These are phyloP conservation scores for Candida manassasensis DNA, from an alignment of 805 yeast genomes.

Conservation along the genomic window DNA sequence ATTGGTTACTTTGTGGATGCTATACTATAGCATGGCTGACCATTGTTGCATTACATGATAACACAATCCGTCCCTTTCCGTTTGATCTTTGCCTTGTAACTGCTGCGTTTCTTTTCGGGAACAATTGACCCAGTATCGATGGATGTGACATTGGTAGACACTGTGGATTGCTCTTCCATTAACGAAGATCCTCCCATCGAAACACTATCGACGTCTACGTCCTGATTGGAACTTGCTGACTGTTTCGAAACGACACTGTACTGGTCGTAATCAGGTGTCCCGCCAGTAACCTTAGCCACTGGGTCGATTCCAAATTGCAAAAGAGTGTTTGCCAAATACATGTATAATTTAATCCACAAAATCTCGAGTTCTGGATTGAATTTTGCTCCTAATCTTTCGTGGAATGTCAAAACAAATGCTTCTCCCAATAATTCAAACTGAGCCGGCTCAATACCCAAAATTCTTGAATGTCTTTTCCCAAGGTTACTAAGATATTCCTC, in stretches of 20 bases:
- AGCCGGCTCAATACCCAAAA: constrained; percentile 65
- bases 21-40: too few species aligned
- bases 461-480: constrained; percentile 73
- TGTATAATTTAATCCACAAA: constrained; percentile 67
- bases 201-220: too few species aligned
- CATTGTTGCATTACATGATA: constrained; percentile 17
- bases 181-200: too few species aligned
- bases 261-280: background rate
- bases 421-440: constrained; percentile 71
- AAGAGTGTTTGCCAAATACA: constrained; percentile 64
- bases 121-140: background rate
- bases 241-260: too few species aligned
- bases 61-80: constrained; percentile 28
- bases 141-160: constrained; percentile 4
- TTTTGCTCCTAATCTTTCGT: constrained; percentile 51
- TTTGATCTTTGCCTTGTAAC: constrained; percentile 8
- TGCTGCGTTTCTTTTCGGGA: constrained; percentile 3
- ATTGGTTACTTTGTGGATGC: too few species aligned
- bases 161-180: too few species aligned
- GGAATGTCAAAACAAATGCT: constrained; percentile 63
- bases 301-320: constrained; percentile 60
- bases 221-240: too few species aligned
- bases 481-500: constrained; percentile 57
- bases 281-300: constrained; percentile 14
- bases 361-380: constrained; percentile 60